A percentile compares a stretch with the other conserved stretches of the same genome.
Conservation (phyloP, 176 grass and related monocot genomes). For the Rhynchospora breviuscula region DNA sequence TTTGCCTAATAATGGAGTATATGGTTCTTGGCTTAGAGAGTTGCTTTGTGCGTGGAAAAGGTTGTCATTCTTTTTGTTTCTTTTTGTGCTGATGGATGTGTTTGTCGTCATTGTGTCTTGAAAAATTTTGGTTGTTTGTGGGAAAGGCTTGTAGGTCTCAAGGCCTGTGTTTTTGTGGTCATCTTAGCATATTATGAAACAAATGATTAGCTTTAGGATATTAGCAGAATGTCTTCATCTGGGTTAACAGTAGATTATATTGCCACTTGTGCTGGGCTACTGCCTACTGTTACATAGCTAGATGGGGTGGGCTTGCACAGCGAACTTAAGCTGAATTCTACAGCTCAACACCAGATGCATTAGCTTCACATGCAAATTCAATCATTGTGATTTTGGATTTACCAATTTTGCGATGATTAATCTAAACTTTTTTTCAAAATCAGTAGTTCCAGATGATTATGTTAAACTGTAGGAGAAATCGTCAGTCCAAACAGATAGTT, state of each 20-base stretch:
- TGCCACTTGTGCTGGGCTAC: too few relatives aligned
- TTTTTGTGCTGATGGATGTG: neutral
- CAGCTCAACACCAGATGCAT: neutral
- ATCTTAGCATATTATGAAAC: neutral
- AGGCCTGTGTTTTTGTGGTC: neutral
- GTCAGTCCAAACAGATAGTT: too few relatives aligned
- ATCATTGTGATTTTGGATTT: neutral
- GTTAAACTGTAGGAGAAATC: too few relatives aligned
- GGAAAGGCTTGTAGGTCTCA: neutral
- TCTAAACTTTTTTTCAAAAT: neutral
- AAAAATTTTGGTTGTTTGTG: conserved; percentile 11
- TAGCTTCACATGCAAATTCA: neutral
- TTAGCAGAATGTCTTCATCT: neutral
- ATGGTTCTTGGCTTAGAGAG: neutral
- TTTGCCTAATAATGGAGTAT: neutral
- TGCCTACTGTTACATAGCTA: neutral
- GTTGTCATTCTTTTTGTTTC: neutral
- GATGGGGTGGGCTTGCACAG: neutral
- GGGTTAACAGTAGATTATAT: neutral
- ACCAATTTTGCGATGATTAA: neutral
- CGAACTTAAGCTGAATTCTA: neutral
- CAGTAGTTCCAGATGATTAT: too few relatives aligned
- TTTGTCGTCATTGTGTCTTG: neutral
- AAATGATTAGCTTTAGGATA: neutral
- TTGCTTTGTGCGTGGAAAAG: neutral